Base-by-base conservation (phyloP, 208 protist genomes). In the Phytomonas francai region DNA sequence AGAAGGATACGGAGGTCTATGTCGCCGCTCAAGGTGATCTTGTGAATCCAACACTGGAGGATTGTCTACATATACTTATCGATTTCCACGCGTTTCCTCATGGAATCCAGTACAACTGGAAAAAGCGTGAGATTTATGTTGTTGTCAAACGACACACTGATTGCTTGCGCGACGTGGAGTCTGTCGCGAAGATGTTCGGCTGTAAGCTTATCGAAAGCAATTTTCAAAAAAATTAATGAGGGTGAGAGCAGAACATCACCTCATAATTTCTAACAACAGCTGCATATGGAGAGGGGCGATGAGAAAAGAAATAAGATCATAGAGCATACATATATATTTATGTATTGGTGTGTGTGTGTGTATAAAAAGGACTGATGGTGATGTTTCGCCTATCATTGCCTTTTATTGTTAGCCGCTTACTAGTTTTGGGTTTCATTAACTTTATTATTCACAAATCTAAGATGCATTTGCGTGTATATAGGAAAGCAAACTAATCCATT, bases 91-190 rank as follows among this genome's bases (percentile, higher is more conserved):
- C 70, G 1, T 81, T 92, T 42, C 8, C 42, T 9, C 25, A 65
- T 25, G 68, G 63, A 30, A 76, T 92, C n/a, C 34, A 16, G 31
- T 95, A 87, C 67, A 69, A 77, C 67, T 95, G 86, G 89, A 78
- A 91, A 63, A 67, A 59, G 36, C 78, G 75, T 28, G 68, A 65
- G 0, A 64, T 95, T 25, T 69, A 66, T 27, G 58, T 81, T 30
- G 71, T 61, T 12, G n/a, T 31, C 22, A 79, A 64, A 14, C 69
- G 59, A 31, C 80, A 75, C 16, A 66, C 42, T 32, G 84, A 91
- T 63, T 95, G 89, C 56, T 63, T 75, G 42, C 70, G 77, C 49
- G 89, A 95, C 65, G 71, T 92, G 34, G 67, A 72, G 59, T 80
- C 78, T 25, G 76, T 95, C 4, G 80, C 84, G 3, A 68, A 72